phyloP scores from a whole-genome alignment of 2,329 filamentous ascomycete genomes.

The Diaporthe destruens region DNA sequence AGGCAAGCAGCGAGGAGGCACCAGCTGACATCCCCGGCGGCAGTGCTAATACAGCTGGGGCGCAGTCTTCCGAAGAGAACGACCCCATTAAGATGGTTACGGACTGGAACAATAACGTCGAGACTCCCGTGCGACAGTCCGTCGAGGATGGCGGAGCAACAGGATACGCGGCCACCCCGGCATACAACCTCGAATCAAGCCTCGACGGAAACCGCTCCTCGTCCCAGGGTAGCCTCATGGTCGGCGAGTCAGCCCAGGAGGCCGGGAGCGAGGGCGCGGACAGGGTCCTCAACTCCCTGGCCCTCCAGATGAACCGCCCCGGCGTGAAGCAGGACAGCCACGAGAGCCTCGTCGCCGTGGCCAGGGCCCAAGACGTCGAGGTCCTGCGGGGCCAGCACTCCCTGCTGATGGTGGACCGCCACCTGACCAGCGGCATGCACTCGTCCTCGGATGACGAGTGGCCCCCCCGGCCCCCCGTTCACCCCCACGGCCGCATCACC shows the following conservation, averaged over 20 bases:
- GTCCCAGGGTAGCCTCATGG: background rate
- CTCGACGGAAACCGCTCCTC: background rate
- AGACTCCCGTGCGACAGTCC: background rate
- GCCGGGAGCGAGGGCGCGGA: background rate
- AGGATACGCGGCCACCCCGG: background rate
- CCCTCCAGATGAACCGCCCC: background rate
- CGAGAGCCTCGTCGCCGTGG: background rate
- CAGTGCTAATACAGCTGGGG: background rate
- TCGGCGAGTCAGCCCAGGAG: conserved; percentile 7
- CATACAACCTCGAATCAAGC: background rate
- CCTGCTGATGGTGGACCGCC: background rate
- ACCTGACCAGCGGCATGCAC: background rate
- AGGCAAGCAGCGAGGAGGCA: background rate
- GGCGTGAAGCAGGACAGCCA: background rate
- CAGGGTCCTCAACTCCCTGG: background rate
- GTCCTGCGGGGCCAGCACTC: conserved; percentile 12
- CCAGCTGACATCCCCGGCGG: background rate
- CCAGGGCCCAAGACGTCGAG: background rate
- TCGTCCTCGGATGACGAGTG: background rate
- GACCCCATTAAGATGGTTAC: background rate
- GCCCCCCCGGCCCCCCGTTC: background rate
- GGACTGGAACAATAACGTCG: conserved; percentile 20
- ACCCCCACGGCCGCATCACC: background rate
- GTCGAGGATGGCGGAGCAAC: background rate
- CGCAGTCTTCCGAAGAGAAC: background rate